Percentiles rank a stretch among this genome's conserved stretches.
Evolutionary conservation across 768 basidiomycete species (phyloP).

Genomic region (Macrolepiota dolichaula): DNA sequence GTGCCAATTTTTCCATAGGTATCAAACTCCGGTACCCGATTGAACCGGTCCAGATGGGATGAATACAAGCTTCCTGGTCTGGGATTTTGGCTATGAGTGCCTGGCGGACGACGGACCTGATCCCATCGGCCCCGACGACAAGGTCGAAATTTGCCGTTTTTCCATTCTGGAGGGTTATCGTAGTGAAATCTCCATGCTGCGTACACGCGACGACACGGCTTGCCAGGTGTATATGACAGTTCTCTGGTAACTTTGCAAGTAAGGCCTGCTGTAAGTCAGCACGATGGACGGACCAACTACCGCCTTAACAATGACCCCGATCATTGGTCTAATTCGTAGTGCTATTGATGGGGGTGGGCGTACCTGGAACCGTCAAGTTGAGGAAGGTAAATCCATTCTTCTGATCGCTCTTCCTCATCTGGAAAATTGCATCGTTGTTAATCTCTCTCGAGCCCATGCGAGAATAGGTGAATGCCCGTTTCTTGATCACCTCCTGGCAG

Average conservation of each 20-base stretch:
- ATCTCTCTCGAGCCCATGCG: not conserved
- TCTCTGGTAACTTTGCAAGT: slow-evolving; percentile 32
- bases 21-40: slow-evolving; percentile 35
- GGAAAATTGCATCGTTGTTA: slow-evolving; percentile 17
- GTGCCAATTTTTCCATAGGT: slow-evolving; percentile 25
- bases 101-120: slow-evolving; percentile 32
- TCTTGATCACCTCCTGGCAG: slow-evolving; percentile 14
- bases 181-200: slow-evolving; percentile 18
- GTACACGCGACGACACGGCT: slow-evolving; percentile 41
- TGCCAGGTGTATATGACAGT: slow-evolving; percentile 31
- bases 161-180: slow-evolving; percentile 43
- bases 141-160: slow-evolving; percentile 44
- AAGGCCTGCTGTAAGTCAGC: slow-evolving; percentile 46
- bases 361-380: slow-evolving; percentile 25
- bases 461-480: not conserved
- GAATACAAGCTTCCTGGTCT: slow-evolving; percentile 14
- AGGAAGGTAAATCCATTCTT: slow-evolving; percentile 22
- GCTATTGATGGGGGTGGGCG: not conserved
- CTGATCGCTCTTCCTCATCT: slow-evolving; percentile 31
- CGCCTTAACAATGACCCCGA: not conserved
- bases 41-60: slow-evolving; percentile 40
- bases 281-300: slow-evolving; percentile 38
- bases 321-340: not conserved
- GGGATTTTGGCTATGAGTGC: slow-evolving; percentile 15
- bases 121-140: slow-evolving; percentile 36